Base-by-base conservation (phyloP, 192 early-diverging fungal genomes). In the Funneliformis geosporum region DNA sequence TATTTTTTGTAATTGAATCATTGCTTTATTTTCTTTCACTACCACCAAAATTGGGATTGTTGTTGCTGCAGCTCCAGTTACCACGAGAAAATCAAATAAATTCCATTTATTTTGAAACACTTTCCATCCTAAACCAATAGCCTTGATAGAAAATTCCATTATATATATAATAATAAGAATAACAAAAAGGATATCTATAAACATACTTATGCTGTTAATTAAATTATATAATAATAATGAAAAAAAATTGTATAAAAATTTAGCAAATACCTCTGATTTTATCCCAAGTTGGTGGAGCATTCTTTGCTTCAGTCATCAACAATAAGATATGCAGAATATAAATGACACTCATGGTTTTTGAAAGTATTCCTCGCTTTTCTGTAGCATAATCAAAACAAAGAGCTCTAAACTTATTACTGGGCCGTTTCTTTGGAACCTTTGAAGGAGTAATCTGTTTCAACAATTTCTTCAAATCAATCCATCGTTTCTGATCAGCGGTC, bases 21-120 rank as follows among this genome's bases (percentile, higher is more conserved):
- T 80, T 7, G 75, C 68, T 14, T 78, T 78, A 42, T n/a, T 79
- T 71, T 5, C n/a, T 7, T 21, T 55, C 10, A 21, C 73, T 79
- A 28, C 55, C 65, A 28, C 55, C 65, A 38, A 88, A 55, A 28
- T 81, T 39, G 66, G 62, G 46, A 80, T 83, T 8, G 59, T 82
- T 55, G 81, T 83, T 40, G 68, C 75, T 71, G 71, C 74, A 85
- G 86, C 89, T 78, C 89, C 92, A 82, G 82, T 74, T 1, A 90
- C 84, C 28, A 91, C 88, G 9, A 90, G 83, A 2, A 93, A 47
- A 84, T 94, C 93, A 79, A 93, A 95, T 25, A 88, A 60, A 68
- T 90, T 89, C 89, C 89, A 90, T 70, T 85, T 90, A 43, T 77
- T 80, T 27, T 85, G 77, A 78, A 84, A 90, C 2, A 84, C 83